These are phyloP conservation scores for Didymella pomorum DNA, from an alignment of 2,329 filamentous ascomycete genomes.

Conservation along the genomic window DNA sequence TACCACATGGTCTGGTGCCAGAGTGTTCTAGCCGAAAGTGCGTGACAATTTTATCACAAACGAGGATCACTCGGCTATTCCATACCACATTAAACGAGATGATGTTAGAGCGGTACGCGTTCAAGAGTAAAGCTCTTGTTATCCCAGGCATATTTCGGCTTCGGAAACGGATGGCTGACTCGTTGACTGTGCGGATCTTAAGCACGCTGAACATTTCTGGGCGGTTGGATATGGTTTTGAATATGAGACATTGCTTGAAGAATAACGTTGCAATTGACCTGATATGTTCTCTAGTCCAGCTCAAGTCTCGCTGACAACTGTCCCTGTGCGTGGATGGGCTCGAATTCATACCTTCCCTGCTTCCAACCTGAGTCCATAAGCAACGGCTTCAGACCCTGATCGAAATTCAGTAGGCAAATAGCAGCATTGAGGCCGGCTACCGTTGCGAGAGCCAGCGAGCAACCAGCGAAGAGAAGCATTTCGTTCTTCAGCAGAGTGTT, in stretches of 20 bases:
- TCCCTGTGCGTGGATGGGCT: constrained; percentile 23
- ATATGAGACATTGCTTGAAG: no score
- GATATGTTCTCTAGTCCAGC: constrained; percentile 1
- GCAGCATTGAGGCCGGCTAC: constrained; percentile 14
- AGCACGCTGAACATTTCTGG: no score
- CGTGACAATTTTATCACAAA: not conserved
- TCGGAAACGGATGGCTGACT: no score
- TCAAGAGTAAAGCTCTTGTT: no score
- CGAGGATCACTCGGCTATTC: not conserved
- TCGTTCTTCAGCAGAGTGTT: constrained; percentile 32
- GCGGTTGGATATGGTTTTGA: no score
- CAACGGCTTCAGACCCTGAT: constrained; percentile 33
- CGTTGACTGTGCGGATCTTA: no score
- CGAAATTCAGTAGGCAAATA: constrained; percentile 33
- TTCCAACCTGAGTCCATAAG: constrained; percentile 23
- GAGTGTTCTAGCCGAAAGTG: not conserved
- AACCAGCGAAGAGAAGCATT: constrained; percentile 32
- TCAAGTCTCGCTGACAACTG: constrained; percentile 20
- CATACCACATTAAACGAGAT: not conserved
- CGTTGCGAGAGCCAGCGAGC: constrained; percentile 19
- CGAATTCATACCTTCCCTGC: constrained; percentile 16
- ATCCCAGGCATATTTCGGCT: no score
- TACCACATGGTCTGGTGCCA: not conserved
- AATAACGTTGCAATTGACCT: not conserved
- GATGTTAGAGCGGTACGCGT: no score